Conservation (phyloP, 257 asterid genomes). For the Solanum rostratum region DNA sequence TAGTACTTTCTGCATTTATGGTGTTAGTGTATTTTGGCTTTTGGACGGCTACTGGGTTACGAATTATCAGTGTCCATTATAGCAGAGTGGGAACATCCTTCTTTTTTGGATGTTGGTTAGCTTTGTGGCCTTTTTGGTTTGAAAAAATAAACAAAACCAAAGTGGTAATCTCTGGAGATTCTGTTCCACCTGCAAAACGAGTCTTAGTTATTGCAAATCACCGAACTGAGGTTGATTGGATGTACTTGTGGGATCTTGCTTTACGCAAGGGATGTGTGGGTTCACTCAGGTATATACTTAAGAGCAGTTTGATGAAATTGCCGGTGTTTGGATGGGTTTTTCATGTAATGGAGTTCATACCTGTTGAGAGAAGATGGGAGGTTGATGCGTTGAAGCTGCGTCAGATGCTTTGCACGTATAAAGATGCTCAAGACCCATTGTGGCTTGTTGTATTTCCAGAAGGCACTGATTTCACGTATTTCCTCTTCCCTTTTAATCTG, state of each 20-base stretch:
- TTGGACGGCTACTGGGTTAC: conserved; percentile 45
- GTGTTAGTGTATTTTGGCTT: conserved; percentile 56
- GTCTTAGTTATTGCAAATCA: conserved; percentile 71
- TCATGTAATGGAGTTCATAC: conserved; percentile 78
- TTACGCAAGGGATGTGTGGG: conserved; percentile 62
- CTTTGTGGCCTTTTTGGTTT: conserved; percentile 84
- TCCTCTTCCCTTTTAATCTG: conserved; percentile 6
- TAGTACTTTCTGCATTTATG: conserved; percentile 64
- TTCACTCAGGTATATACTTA: conserved; percentile 58
- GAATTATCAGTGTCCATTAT: conserved; percentile 45
- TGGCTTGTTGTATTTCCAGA: conserved; percentile 96
- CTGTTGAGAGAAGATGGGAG: conserved; percentile 84
- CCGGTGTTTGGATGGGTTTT: conserved; percentile 90
- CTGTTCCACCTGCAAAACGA: conserved; percentile 52
- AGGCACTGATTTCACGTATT: conserved; percentile 94
- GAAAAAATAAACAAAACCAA: conserved; percentile 68
- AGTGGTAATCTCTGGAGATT: conserved; percentile 77
- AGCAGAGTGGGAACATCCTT: conserved; percentile 57
- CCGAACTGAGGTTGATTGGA: conserved; percentile 93
- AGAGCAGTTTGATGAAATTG: conserved; percentile 81
- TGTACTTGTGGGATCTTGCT: conserved; percentile 94
- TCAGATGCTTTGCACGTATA: conserved; percentile 43
- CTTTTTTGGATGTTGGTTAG: conserved; percentile 74
- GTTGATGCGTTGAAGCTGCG: conserved; percentile 49
- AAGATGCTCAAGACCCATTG: conserved; percentile 52